phyloP scores from a whole-genome alignment of 106 monocot species.

The Triglochin maritima region DNA sequence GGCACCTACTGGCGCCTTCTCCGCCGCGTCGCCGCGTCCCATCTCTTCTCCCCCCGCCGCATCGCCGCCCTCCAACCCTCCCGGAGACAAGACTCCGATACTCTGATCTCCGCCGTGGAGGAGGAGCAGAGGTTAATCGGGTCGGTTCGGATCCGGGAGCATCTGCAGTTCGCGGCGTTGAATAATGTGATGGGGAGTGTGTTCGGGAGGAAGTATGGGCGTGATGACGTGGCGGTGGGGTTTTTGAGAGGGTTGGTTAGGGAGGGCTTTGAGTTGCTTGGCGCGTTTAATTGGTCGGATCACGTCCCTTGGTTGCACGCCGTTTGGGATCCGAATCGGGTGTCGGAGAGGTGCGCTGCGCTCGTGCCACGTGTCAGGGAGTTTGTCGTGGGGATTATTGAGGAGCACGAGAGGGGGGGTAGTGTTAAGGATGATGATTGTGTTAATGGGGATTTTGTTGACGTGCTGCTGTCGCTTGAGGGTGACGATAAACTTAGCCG shows the following conservation, averaged over 20 bases:
- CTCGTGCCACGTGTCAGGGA: slow-evolving; percentile 61
- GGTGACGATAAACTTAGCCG: slow-evolving; percentile 50
- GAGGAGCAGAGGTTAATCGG: slow-evolving; percentile 13
- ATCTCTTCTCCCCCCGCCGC: slow-evolving; percentile 71
- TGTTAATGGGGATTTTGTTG: slow-evolving; percentile 68
- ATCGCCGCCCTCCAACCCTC: slow-evolving; percentile 51
- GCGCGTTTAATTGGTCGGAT: slow-evolving; percentile 89
- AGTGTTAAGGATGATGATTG: background rate
- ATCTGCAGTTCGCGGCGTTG: slow-evolving; percentile 63
- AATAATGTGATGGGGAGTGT: slow-evolving; percentile 86
- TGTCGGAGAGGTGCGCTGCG: slow-evolving; percentile 37
- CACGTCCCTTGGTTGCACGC: slow-evolving; percentile 64
- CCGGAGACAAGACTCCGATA: slow-evolving; percentile 40
- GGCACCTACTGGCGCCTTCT: slow-evolving; percentile 87
- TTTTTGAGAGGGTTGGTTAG: slow-evolving; percentile 43
- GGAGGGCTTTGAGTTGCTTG: slow-evolving; percentile 82
- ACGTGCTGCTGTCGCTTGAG: slow-evolving; percentile 55
- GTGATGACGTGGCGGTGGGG: slow-evolving; percentile 7
- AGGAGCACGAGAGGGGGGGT: slow-evolving; percentile 30
- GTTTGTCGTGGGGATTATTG: slow-evolving; percentile 46
- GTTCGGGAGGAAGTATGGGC: slow-evolving; percentile 54
- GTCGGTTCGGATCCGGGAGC: slow-evolving; percentile 36
- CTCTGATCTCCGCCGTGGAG: slow-evolving; percentile 30
- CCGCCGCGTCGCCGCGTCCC: slow-evolving; percentile 61
- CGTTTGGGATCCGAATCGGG: slow-evolving; percentile 38